Conservation (phyloP, 75 land plant genomes). For the Pseudotsuga menziesii region DNA sequence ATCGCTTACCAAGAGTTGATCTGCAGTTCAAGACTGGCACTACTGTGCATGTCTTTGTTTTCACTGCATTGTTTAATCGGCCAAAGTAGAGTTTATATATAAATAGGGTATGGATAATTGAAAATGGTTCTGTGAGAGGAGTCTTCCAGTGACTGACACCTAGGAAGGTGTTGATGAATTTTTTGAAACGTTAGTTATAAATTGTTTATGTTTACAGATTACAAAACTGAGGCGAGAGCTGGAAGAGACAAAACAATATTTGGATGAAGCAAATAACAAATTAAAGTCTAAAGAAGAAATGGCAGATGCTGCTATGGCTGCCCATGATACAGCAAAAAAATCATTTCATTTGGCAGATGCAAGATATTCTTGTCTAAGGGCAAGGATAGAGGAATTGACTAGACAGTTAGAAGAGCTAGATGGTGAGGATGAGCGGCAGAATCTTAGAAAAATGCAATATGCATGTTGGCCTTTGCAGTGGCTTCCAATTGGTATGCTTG, state of each 20-base stretch:
- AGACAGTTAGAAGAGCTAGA: conserved; percentile 73
- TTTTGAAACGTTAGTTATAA: no score
- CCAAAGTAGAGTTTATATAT: no score
- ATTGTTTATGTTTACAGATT: neutral
- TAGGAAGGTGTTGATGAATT: no score
- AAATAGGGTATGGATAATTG: no score
- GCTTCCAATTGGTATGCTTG: conserved; percentile 45
- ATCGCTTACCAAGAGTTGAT: no score
- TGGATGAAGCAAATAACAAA: conserved; percentile 66
- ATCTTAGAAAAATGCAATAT: conserved; percentile 23
- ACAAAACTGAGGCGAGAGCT: conserved; percentile 49
- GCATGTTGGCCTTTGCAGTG: conserved; percentile 72
- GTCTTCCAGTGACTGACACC: no score
- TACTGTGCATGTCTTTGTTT: no score
- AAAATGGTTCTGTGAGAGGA: no score
- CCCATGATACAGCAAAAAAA: conserved; percentile 81
- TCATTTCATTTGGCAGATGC: conserved; percentile 78
- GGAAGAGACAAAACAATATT: conserved; percentile 47
- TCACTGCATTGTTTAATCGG: no score
- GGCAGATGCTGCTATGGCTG: conserved; percentile 80
- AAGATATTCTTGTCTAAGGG: no score
- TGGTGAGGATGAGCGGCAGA: conserved; percentile 26
- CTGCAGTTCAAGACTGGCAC: no score
- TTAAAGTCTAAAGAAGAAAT: conserved; percentile 91
- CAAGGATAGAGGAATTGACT: conserved; percentile 66